Evolutionary conservation across 2,329 filamentous ascomycete genomes (phyloP), one percentile per base, ranked within the genome.

Genomic region (Aplosporella prunicola): DNA sequence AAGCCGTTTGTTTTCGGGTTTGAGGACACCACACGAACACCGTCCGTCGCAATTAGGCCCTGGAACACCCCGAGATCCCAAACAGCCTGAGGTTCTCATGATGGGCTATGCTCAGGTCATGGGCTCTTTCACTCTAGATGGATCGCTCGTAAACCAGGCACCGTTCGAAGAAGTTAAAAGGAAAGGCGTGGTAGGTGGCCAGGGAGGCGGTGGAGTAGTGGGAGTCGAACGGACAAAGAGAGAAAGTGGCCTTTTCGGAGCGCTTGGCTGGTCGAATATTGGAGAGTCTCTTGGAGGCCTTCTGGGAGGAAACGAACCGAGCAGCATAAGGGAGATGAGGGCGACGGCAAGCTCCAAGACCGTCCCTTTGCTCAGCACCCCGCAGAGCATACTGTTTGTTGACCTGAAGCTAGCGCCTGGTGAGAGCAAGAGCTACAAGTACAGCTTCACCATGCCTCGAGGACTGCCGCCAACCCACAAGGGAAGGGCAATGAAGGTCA

Each of bases 101-200:
- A 98, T 98, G 91, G 91, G 88, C 0, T 98, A 93, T 60, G 89
- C 85, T 3, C 91, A 98, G 51, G 76, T 96, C 2, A 83, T 86
- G 58, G 91, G 91, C 4, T 88, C 84, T 0, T 98, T 98, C 50
- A 86, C 79, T 0, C 64, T 98, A 5, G 91, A 98, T 53, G 87
- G 87, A 1, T 94, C 91, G 2, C 66, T 98, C 15, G 78, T 98
- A 42, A 89, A 93, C 50, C 78, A 93, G 25, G 78, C 78, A 0
- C 84, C 84, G 0, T 98, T 98, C 51, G 91, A 98, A 54, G 85
- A 93, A 51, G 88, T 96, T 25, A 98, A 98, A 59, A 76, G 88
- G 42, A 95, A 93, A 62, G 88, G 84, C 2, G 86, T 93, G 5
- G 76, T 94, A 5, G 85, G 86, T 32, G 83, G 82, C 1, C 86